These are phyloP conservation scores for Lachancea thermotolerans DNA, from an alignment of 805 yeast species.

Conservation along the genomic window DNA sequence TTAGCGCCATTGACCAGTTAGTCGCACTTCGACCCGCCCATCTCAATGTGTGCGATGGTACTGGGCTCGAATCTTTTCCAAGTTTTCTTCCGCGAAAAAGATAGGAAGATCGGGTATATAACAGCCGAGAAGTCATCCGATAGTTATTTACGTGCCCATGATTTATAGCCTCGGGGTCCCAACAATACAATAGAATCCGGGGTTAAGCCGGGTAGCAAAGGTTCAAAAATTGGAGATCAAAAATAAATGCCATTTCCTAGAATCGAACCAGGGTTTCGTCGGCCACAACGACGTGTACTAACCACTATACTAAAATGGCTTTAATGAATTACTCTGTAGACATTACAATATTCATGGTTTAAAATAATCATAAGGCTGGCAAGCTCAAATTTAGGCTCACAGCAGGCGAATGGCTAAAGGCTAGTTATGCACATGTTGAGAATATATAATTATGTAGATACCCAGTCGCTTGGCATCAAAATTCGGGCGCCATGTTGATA, in stretches of 20 bases:
- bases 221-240: slow-evolving; percentile 6
- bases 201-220: not conserved
- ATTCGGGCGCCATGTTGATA: slow-evolving; percentile 63
- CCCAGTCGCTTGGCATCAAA: slow-evolving; percentile 14
- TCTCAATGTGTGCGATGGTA: too few species aligned
- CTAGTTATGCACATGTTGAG: not conserved
- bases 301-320: slow-evolving; percentile 54
- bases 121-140: too few species aligned
- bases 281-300: slow-evolving; percentile 70
- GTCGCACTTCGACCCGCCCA: too few species aligned
- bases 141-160: not conserved
- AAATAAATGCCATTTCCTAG: slow-evolving; percentile 57
- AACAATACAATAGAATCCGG: not conserved
- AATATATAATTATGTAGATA: not conserved
- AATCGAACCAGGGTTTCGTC: slow-evolving; percentile 70
- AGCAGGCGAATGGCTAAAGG: not conserved
- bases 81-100: not conserved
- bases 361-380: too few species aligned
- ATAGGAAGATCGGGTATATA: not conserved
- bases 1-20: too few species aligned
- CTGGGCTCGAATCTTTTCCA: too few species aligned
- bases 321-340: too few species aligned
- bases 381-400: too few species aligned
- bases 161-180: not conserved
- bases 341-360: too few species aligned